Percentiles rank a stretch among this genome's conserved stretches.
These are phyloP conservation scores for Nasturtium officinale DNA, from an alignment of 345 rosid genomes.

Conservation along the genomic window DNA sequence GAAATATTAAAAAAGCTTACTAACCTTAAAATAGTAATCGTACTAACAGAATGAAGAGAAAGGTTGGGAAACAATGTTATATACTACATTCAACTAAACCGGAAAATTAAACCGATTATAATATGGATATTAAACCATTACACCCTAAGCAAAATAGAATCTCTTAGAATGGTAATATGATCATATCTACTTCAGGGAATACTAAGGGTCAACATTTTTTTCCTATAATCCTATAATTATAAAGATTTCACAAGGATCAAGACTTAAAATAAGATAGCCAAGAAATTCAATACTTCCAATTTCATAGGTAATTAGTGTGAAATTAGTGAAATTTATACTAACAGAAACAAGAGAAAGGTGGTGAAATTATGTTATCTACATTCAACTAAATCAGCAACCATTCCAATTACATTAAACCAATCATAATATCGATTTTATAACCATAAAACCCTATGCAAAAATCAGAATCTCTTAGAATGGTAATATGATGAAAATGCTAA, in stretches of 20 bases:
- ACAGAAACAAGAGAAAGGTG: too few relatives aligned
- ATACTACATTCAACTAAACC: not conserved
- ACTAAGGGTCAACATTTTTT: not conserved
- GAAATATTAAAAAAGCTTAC: constrained; percentile 15
- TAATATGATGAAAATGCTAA: too few relatives aligned
- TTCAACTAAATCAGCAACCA: not conserved
- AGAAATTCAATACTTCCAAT: too few relatives aligned
- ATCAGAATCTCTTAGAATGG: too few relatives aligned
- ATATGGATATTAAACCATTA: not conserved
- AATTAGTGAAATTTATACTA: too few relatives aligned
- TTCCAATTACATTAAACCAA: too few relatives aligned
- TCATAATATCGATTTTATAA: too few relatives aligned
- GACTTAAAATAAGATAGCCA: not conserved
- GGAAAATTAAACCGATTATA: not conserved
- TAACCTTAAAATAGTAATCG: not conserved
- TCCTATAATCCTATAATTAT: not conserved
- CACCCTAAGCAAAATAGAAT: not conserved
- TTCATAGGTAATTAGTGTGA: too few relatives aligned
- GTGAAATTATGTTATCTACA: too few relatives aligned
- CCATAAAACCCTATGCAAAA: too few relatives aligned
- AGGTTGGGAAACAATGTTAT: not conserved
- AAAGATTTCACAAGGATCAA: not conserved
- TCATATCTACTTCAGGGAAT: not conserved
- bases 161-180: not conserved
- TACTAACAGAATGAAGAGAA: not conserved